Evolutionary conservation across 208 protist species (phyloP).

Genomic region (Acanthamoeba royreba): DNA sequence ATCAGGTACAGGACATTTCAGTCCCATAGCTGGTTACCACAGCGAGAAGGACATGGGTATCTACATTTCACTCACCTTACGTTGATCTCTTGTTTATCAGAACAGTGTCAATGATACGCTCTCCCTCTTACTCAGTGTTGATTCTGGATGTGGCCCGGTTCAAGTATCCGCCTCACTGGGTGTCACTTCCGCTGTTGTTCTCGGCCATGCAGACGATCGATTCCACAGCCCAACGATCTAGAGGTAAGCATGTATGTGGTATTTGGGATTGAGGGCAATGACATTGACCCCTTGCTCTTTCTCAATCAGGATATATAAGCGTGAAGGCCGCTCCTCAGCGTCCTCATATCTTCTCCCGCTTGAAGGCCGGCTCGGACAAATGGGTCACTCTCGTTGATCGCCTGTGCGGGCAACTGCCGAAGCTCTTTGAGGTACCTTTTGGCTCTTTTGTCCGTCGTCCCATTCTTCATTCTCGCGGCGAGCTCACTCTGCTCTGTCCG

Average conservation of each 20-base stretch:
- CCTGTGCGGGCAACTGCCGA: background rate
- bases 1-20: conserved; percentile 77
- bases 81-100: background rate
- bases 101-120: background rate
- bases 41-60: conserved; percentile 40
- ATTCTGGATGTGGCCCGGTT: conserved; percentile 81
- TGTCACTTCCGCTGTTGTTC: conserved; percentile 29
- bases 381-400: background rate
- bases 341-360: background rate
- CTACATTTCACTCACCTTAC: background rate
- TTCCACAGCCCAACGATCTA: background rate
- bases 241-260: background rate
- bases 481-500: too few relatives aligned
- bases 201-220: background rate
- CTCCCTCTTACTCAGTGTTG: conserved; percentile 48
- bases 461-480: too few relatives aligned
- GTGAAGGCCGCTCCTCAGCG: background rate
- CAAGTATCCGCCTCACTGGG: conserved; percentile 82
- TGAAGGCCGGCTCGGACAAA: background rate
- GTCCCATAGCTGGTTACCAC: conserved; percentile 75
- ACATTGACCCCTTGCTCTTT: too few relatives aligned
- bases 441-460: too few relatives aligned
- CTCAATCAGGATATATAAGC: background rate
- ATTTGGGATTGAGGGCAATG: too few relatives aligned
- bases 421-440: too few relatives aligned